Conservation (phyloP, 2,329 filamentous ascomycete species). For the Exophiala oligosperma region DNA sequence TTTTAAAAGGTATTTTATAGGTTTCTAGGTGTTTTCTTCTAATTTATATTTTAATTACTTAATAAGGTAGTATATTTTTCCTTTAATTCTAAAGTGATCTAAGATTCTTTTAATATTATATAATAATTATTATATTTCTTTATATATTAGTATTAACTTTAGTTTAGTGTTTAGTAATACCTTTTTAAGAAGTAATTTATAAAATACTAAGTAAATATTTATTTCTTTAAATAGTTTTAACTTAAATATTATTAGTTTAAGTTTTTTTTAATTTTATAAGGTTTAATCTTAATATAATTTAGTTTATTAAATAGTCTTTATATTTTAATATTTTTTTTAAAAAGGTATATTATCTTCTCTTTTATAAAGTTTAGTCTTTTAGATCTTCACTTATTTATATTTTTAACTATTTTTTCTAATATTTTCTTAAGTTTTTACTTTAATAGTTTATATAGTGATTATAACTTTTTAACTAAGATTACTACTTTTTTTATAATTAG, state of each 20-base stretch:
- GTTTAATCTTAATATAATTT: slow-evolving; percentile 11
- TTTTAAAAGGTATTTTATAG: too few relatives aligned
- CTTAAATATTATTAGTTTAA: slow-evolving; percentile 10
- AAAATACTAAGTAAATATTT: slow-evolving; percentile 15
- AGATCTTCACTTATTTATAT: slow-evolving; percentile 3
- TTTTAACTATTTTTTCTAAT: neutral
- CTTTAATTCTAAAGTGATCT: neutral
- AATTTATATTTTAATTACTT: too few relatives aligned
- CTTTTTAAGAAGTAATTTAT: slow-evolving; percentile 14
- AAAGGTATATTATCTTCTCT: slow-evolving; percentile 10
- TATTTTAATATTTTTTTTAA: slow-evolving; percentile 20
- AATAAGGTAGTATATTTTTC: too few relatives aligned
- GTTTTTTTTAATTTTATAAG: neutral
- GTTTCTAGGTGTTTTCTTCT: too few relatives aligned
- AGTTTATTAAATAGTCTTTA: slow-evolving; percentile 16
- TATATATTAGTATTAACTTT: neutral
- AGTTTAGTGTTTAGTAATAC: neutral
- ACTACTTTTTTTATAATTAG: neutral
- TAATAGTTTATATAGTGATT: too few relatives aligned
- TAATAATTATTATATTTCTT: neutral
- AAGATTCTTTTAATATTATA: neutral
- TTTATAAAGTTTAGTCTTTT: slow-evolving; percentile 11
- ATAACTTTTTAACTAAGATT: too few relatives aligned
- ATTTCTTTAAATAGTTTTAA: slow-evolving; percentile 15
- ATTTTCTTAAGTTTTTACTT: too few relatives aligned